Conservation (phyloP, 2,329 filamentous ascomycete genomes). For the Fusarium marasasianum region DNA sequence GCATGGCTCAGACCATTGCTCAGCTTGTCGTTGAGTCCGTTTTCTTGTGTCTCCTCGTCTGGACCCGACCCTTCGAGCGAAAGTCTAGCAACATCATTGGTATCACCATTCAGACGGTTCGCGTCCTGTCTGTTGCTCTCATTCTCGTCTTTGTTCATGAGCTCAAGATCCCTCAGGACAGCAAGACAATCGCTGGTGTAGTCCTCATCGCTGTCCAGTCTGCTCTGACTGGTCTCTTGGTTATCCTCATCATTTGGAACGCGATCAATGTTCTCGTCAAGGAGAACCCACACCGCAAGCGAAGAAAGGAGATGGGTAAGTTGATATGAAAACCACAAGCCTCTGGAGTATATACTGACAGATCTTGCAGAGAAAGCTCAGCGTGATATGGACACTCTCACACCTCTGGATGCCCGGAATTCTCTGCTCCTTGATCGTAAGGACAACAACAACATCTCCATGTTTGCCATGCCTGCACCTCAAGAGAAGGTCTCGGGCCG, state of each 20-base stretch:
- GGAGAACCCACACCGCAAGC: constrained; percentile 89
- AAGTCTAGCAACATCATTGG: constrained; percentile 93
- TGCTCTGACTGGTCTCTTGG: constrained; percentile 81
- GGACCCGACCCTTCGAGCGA: constrained; percentile 86
- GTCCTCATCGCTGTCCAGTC: constrained; percentile 93
- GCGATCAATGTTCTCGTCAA: constrained; percentile 83
- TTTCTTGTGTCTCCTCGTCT: constrained; percentile 82
- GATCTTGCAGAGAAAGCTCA: constrained; percentile 73
- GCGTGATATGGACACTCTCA: constrained; percentile 83
- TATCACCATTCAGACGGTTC: constrained; percentile 87
- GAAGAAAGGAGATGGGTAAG: constrained; percentile 90
- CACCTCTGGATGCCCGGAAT: constrained; percentile 86
- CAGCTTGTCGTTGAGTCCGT: constrained; percentile 84
- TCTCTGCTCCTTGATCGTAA: constrained; percentile 77
- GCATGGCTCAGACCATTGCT: constrained; percentile 80
- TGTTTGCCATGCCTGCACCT: constrained; percentile 55
- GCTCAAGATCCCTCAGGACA: constrained; percentile 87
- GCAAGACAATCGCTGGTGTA: constrained; percentile 93
- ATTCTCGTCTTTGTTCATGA: constrained; percentile 95
- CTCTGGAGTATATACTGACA: constrained; percentile 37
- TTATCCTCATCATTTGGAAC: constrained; percentile 89
- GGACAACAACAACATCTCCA: constrained; percentile 50
- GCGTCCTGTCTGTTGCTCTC: constrained; percentile 87
- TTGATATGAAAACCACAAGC: background rate
- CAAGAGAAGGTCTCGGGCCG: constrained; percentile 48